Base-by-base conservation (phyloP, 176 grass and related monocot genomes). In the Puccinellia tenuiflora region DNA sequence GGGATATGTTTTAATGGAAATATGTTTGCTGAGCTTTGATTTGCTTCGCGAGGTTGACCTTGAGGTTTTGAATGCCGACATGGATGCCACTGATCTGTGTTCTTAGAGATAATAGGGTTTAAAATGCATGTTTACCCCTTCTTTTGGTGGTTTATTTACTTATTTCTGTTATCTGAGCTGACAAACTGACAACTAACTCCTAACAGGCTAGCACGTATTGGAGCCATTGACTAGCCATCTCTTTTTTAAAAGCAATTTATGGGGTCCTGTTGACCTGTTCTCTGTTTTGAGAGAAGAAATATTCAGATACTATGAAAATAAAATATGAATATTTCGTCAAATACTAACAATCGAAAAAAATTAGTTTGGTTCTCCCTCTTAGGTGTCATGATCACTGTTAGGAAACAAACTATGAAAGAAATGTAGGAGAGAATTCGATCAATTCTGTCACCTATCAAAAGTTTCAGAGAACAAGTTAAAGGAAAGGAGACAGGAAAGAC, bases 31-130 rank as follows among this genome's bases (percentile, higher is more conserved):
- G 34, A 40, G 30, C 14, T 34, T 5, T 9, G 20, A 51, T 81
- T 73, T 79, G 14, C 2, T 72, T 57, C 59, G 51, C 13, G 12
- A 59, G 20, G 5, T 89, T 89, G 88, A 85, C 88, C 42, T 46
- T 53, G 30, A 34, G 30, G 30, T 46, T 55, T 69, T 76, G 47
- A 13, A 38, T 25, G 29, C 1, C 70, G 45, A 85, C 87, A 81
- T 89, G 70, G 30, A 9, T 9, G n/a, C 77, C 87, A 85, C 75
- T 71, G 7, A 35, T 61, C 5, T 65, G 31, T 52, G 17, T 62
- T 42, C 61, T 20, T 24, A 68, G 83, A 78, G 37, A 43, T 74
- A 26, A 20, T 3, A 21, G 25, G 43, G 5, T 86, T 73, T 73
- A 29, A 17, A 75, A 84, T 59, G 7, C 8, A 50, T 45, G 54